Evolutionary conservation across 1,139 yeast genomes (phyloP), one percentile per base, ranked within the genome.

Genomic region (Trichomonascaceae sp.): DNA sequence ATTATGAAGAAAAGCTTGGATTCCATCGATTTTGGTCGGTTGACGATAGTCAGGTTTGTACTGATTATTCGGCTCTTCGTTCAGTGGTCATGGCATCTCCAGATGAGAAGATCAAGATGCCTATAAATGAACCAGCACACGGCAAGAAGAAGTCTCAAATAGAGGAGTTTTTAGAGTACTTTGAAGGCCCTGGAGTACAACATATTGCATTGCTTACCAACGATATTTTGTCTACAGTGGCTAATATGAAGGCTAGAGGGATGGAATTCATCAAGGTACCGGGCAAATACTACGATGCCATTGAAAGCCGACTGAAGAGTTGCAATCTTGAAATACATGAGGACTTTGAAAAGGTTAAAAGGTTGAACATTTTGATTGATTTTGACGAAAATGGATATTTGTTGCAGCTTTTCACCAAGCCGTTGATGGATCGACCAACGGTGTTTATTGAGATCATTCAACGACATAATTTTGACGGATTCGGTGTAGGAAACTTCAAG

Each of bases 401-500:
- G 27, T 74, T 88, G 54, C 96, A 88, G 66, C 75, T 87, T 39
- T 88, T 88, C 68, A 85, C 95, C 19, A 81, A 83, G 62, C 95
- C 95, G 0, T 69, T 86, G 22, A 79, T 80, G 59, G 91, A 85
- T 66, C 74, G 95, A 44, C 96, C 96, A 24, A 87, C 96, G 0
- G 75, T 87, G 49, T 88, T 88, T 65, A 73, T 87, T 60, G 96
- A 88, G 67, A 77, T 87, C 19, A 88, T 88, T 59, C 95, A 88
- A 69, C 78, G 96, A 58, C 76, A 78, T 62, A 85, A 86, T 63
- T 91, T 86, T 66, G 78, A 84, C 58, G 96, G 96, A 0, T 88
- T 88, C 70, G 96, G 96, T 0, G 89, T 88, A 52, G 95, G 95
- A 0, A 88, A 90, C 53, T 88, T 88, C 72, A 85, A 82, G 66